Percentiles rank a stretch among this genome's conserved stretches.
These are phyloP conservation scores for Syncephalis plumigaleata DNA, from an alignment of 371 early-diverging fungal genomes.

Conservation along the genomic window DNA sequence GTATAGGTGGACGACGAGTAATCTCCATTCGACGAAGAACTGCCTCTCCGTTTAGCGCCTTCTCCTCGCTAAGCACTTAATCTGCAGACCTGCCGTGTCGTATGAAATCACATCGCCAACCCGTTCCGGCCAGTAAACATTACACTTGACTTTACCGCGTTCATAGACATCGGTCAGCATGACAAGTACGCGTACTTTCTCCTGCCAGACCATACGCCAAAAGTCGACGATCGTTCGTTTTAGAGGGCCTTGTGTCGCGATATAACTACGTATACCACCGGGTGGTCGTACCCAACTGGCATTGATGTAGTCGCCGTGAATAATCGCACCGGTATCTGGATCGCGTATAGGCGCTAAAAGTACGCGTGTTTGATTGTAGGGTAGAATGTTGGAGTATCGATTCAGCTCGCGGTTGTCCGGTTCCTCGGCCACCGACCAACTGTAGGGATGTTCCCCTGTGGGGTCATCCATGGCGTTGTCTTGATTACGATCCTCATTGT, in stretches of 20 bases:
- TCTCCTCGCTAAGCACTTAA: constrained; percentile 1
- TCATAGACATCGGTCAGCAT: constrained; percentile 72
- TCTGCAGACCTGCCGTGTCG: constrained; percentile 5
- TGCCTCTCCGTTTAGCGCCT: no score
- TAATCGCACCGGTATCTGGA: constrained; percentile 3
- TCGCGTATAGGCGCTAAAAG: constrained; percentile 6
- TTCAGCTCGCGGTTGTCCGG: constrained; percentile 7
- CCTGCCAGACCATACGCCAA: constrained; percentile 80
- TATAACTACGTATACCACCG: constrained; percentile 28
- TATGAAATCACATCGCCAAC: constrained; percentile 3
- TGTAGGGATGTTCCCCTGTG: not conserved
- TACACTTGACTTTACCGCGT: constrained; percentile 44
- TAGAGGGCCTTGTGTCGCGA: constrained; percentile 86
- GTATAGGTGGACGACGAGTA: no score
- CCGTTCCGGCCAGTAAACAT: constrained; percentile 51
- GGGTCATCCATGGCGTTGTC: no score
- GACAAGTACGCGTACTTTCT: constrained; percentile 50
- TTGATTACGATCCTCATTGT: no score
- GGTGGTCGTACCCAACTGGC: constrained; percentile 38
- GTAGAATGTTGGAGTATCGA: constrained; percentile 31
- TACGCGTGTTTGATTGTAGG: constrained; percentile 34
- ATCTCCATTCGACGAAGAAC: no score
- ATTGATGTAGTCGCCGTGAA: constrained; percentile 60
- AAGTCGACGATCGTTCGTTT: constrained; percentile 61
- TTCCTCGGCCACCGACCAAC: not conserved